Base-by-base conservation (phyloP, 1,284 basidiomycete genomes). In the Farysia itapuensis region DNA sequence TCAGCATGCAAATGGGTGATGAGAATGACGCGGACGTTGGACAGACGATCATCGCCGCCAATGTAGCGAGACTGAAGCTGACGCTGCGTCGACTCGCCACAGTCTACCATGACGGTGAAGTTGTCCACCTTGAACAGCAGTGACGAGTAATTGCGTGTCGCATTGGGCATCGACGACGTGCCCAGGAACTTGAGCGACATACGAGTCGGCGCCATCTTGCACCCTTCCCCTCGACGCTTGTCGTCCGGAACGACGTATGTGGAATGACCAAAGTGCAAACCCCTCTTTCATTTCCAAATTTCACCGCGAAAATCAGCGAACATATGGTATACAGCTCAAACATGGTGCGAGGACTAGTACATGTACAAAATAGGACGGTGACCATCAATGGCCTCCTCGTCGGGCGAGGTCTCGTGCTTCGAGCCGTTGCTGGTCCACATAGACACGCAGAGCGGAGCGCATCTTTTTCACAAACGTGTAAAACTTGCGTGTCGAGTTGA, bases 1-100 rank as follows among this genome's bases (percentile, higher is more conserved):
- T 74, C 73, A 5, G 64, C 64, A 31, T 75, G 73, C 6, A 75
- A 43, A 42, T 75, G 73, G 0, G 73, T 74, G 41, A 75, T 58
- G 33, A 75, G 58, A 30, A 74, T 69, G 9, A 59, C 65, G n/a
- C 42, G 60, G 22, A 75, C 52, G n/a, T 66, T 65, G 4, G 64
- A 39, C 1, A 74, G 50, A 16, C 57, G 61, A 25, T 63, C 67
- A 18, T 72, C 70, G 12, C 67, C 63, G 14, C 68, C 64, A 5
- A 74, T 45, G 24, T 58, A 41, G 4, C 63, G 35, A 5, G 54
- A 50, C 13, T 57, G 39, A 6, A 75, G 52, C 34, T 75, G 73
- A 2, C 66, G 57, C 42, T 75, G 73, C 3, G 71, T 75, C 13
- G 61, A 61, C 35, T 75, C 73, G n/a, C 73, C 73, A 20, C 73